Conservation (phyloP, 148 eudicot genomes). For the Cornus kousa region DNA sequence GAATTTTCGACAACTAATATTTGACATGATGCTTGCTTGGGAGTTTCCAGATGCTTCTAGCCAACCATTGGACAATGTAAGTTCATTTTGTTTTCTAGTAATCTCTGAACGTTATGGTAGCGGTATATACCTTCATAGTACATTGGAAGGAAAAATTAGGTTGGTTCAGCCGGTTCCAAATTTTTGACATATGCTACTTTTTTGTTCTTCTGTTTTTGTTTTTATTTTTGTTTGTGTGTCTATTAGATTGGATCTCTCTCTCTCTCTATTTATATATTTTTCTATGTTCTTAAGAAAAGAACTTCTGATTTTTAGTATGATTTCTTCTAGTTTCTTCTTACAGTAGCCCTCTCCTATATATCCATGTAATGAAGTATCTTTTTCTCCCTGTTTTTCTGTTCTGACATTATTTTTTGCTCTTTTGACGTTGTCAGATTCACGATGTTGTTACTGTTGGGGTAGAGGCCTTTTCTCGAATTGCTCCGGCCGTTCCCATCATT, state of each 20-base stretch:
- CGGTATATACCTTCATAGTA: background rate
- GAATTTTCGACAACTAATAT: conserved; percentile 74
- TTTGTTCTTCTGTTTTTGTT: too few species aligned
- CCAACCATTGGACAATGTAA: conserved; percentile 60
- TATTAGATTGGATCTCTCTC: background rate
- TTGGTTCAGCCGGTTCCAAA: too few species aligned
- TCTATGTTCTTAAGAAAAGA: background rate
- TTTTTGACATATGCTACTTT: too few species aligned
- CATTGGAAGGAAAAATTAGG: too few species aligned
- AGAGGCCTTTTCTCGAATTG: conserved; percentile 83
- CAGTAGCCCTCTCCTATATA: background rate
- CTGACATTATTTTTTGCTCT: conserved; percentile 5
- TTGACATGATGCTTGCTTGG: conserved; percentile 99
- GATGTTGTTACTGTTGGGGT: conserved; percentile 73
- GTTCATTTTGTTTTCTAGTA: conserved; percentile 15
- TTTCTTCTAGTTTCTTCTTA: background rate
- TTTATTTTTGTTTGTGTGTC: too few species aligned
- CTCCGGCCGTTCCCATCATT: conserved; percentile 84
- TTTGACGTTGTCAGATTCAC: conserved; percentile 50
- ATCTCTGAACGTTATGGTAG: background rate
- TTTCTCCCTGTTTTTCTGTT: conserved; percentile 1
- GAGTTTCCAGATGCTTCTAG: conserved; percentile 78
- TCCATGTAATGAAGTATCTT: background rate
- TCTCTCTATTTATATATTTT: background rate
- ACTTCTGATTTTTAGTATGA: too few species aligned